phyloP scores from a whole-genome alignment of 2,329 filamentous ascomycete species.

The Drechslerella dactyloides region DNA sequence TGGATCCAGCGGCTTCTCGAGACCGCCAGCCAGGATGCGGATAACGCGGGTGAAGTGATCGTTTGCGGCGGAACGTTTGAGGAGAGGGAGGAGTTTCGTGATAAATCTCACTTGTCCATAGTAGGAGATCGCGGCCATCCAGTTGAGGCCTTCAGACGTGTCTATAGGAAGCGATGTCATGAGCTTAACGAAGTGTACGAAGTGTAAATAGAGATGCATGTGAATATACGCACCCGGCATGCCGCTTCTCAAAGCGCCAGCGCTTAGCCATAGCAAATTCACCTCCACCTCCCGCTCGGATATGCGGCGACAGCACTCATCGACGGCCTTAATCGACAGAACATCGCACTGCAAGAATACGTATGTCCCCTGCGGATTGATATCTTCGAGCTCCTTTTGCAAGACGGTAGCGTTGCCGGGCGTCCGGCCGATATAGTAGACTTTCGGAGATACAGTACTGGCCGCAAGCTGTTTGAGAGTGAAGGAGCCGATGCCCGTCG shows the following conservation, averaged over 20 bases:
- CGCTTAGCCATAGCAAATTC: constrained; percentile 65
- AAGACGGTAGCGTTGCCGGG: constrained; percentile 57
- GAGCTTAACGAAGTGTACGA: too few species aligned
- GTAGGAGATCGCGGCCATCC: constrained; percentile 63
- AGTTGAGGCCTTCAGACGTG: constrained; percentile 66
- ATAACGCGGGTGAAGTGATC: constrained; percentile 63
- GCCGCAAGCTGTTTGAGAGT: constrained; percentile 61
- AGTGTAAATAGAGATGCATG: constrained; percentile 7
- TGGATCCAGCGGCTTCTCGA: constrained; percentile 62
- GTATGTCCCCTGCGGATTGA: constrained; percentile 61
- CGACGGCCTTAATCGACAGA: constrained; percentile 62
- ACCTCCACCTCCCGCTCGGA: constrained; percentile 62
- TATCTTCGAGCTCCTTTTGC: constrained; percentile 58
- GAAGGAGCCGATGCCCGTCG: constrained; percentile 63
- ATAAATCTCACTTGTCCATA: constrained; percentile 68
- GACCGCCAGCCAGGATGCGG: constrained; percentile 64
- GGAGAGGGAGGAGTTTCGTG: constrained; percentile 65
- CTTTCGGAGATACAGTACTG: constrained; percentile 55
- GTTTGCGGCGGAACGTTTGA: constrained; percentile 59
- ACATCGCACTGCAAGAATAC: constrained; percentile 62
- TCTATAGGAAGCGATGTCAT: too few species aligned
- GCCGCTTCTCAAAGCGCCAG: constrained; percentile 60
- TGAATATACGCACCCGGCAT: constrained; percentile 30
- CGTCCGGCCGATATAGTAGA: constrained; percentile 63
- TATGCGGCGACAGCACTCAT: constrained; percentile 63